These are phyloP conservation scores for Linderniella brevidens DNA, from an alignment of 257 asterid genomes.

Conservation along the genomic window DNA sequence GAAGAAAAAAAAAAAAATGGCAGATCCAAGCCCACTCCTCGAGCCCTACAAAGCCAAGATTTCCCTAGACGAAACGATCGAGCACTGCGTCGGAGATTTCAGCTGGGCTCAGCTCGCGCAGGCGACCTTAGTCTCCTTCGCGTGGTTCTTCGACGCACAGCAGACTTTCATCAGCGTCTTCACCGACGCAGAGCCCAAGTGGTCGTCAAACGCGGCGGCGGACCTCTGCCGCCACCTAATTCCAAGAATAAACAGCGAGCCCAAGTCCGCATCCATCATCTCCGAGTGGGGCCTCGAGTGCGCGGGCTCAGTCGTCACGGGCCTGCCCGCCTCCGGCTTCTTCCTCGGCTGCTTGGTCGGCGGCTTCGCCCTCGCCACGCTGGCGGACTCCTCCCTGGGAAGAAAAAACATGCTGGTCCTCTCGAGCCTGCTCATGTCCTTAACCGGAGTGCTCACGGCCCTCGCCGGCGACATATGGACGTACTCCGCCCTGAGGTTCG, in stretches of 20 bases:
- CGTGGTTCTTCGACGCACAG: slow-evolving; percentile 38
- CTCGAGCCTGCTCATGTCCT: slow-evolving; percentile 27
- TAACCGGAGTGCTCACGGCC: slow-evolving; percentile 6
- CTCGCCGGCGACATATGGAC: slow-evolving; percentile 22
- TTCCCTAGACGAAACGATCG: slow-evolving; percentile 4
- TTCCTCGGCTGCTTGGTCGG: slow-evolving; percentile 31
- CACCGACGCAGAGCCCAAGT: slow-evolving; percentile 27
- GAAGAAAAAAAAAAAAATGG: no score
- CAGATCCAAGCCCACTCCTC: background rate
- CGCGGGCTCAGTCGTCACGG: slow-evolving; percentile 13
- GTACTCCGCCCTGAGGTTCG: slow-evolving; percentile 19
- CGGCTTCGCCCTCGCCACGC: slow-evolving; percentile 22
- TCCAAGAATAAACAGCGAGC: slow-evolving; percentile 16
- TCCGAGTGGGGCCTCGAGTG: slow-evolving; percentile 49
- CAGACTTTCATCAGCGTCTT: slow-evolving; percentile 31
- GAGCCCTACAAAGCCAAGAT: background rate
- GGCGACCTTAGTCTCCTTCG: slow-evolving; percentile 3
- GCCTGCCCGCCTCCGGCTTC: slow-evolving; percentile 41
- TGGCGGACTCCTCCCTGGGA: slow-evolving; percentile 27
- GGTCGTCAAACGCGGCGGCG: slow-evolving; percentile 17
- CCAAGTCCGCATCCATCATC: slow-evolving; percentile 18
- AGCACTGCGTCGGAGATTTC: slow-evolving; percentile 1
- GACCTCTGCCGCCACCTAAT: slow-evolving; percentile 4
- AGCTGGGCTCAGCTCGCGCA: background rate
- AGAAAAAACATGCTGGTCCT: slow-evolving; percentile 25